Evolutionary conservation across 164 flowering plant species (phyloP).

Genomic region (Kingdonia uniflora): DNA sequence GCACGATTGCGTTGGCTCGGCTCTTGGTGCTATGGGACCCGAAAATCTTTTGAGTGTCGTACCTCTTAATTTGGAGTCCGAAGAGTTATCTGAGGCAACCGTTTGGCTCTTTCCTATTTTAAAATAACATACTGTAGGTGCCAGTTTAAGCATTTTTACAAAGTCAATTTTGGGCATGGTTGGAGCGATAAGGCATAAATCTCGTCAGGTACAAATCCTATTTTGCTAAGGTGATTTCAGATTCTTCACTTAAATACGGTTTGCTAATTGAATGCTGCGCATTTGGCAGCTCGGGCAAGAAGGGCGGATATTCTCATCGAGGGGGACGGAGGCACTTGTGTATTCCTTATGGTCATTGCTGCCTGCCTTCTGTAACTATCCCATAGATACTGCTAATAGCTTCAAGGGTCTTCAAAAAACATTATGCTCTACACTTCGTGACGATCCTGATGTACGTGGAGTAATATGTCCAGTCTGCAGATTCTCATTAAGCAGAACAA

Average conservation of each 20-base stretch:
- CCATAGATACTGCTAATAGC: constrained; percentile 70
- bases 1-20: constrained; percentile 86
- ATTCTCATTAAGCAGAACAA: constrained; percentile 79
- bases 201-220: constrained; percentile 41
- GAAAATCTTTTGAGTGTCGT: constrained; percentile 53
- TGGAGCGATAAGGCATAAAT: constrained; percentile 36
- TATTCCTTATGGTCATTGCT: constrained; percentile 85
- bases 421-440: constrained; percentile 42
- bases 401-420: constrained; percentile 45
- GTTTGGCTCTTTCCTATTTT: constrained; percentile 87
- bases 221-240: not conserved
- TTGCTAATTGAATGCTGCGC: constrained; percentile 2
- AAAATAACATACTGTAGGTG: constrained; percentile 80
- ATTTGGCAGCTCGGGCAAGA: constrained; percentile 63
- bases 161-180: constrained; percentile 45
- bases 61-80: constrained; percentile 71
- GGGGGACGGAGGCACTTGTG: constrained; percentile 54
- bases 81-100: constrained; percentile 52
- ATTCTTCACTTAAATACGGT: not conserved
- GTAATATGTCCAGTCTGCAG: constrained; percentile 75
- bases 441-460: constrained; percentile 61
- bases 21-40: constrained; percentile 87
- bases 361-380: constrained; percentile 94
- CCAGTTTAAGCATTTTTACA: constrained; percentile 52
- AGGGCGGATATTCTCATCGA: constrained; percentile 53